phyloP scores from a whole-genome alignment of 2,329 filamentous ascomycete species.

The Fusarium transvaalense region DNA sequence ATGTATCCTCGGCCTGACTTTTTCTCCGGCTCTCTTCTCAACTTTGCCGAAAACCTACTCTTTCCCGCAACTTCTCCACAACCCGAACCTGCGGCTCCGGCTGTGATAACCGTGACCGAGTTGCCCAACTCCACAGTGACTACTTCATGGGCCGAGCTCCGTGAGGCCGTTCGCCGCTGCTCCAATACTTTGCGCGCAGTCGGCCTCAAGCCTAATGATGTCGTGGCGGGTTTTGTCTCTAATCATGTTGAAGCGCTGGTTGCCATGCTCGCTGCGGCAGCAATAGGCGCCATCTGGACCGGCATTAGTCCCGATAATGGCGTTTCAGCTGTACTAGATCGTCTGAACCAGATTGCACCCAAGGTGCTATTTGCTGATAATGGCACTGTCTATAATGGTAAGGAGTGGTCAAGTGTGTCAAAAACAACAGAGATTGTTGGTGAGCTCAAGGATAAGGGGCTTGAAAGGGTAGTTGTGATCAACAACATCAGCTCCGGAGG shows the following conservation, averaged over 20 bases:
- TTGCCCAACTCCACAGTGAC: slow-evolving; percentile 67
- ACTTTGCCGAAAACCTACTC: slow-evolving; percentile 95
- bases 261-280: slow-evolving; percentile 85
- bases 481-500: slow-evolving; percentile 67
- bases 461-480: slow-evolving; percentile 81
- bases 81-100: slow-evolving; percentile 69
- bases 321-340: slow-evolving; percentile 89
- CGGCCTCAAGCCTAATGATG: slow-evolving; percentile 68
- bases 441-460: slow-evolving; percentile 68
- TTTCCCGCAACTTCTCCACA: slow-evolving; percentile 69
- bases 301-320: slow-evolving; percentile 93
- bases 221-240: slow-evolving; percentile 82
- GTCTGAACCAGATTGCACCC: slow-evolving; percentile 86
- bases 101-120: slow-evolving; percentile 87
- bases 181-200: slow-evolving; percentile 76
- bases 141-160: slow-evolving; percentile 81
- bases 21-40: slow-evolving; percentile 82
- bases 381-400: slow-evolving; percentile 90
- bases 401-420: slow-evolving; percentile 81
- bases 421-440: slow-evolving; percentile 84
- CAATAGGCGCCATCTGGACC: slow-evolving; percentile 91
- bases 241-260: slow-evolving; percentile 91
- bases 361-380: slow-evolving; percentile 88
- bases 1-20: slow-evolving; percentile 92
- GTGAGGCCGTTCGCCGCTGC: slow-evolving; percentile 81